Conservation (phyloP, 345 rosid genomes). For the Pistacia vera region DNA sequence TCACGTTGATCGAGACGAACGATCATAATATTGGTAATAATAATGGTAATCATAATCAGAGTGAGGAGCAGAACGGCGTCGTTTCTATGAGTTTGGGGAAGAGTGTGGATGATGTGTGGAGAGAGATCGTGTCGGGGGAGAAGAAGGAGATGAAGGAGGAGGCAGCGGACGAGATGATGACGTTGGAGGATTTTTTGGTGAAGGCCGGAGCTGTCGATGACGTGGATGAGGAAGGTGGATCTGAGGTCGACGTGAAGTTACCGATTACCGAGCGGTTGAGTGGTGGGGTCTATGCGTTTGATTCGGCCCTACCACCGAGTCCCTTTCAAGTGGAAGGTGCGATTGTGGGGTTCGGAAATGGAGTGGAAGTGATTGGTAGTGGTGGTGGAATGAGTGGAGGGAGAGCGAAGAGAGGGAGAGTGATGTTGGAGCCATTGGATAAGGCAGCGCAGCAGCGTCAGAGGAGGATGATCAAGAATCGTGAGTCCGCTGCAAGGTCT, state of each 20-base stretch:
- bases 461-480: slow-evolving; percentile 95
- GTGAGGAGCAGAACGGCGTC: slow-evolving; percentile 15
- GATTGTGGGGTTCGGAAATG: slow-evolving; percentile 53
- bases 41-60: too few species aligned
- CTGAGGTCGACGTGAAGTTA: slow-evolving; percentile 35
- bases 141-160: slow-evolving; percentile 73
- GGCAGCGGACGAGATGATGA: slow-evolving; percentile 72
- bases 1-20: slow-evolving; percentile 44
- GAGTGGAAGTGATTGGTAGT: slow-evolving; percentile 35
- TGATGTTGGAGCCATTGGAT: slow-evolving; percentile 72
- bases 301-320: slow-evolving; percentile 34
- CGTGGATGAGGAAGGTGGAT: slow-evolving; percentile 21
- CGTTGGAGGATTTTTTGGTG: slow-evolving; percentile 89
- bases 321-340: slow-evolving; percentile 62
- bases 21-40: background rate
- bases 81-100: slow-evolving; percentile 24
- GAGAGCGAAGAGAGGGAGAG: slow-evolving; percentile 77
- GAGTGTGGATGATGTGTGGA: slow-evolving; percentile 84
- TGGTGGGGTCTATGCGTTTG: slow-evolving; percentile 56
- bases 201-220: slow-evolving; percentile 62
- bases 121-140: slow-evolving; percentile 75
- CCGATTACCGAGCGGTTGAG: slow-evolving; percentile 38
- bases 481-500: slow-evolving; percentile 97
- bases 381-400: slow-evolving; percentile 19
- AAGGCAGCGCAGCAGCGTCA: slow-evolving; percentile 92